phyloP scores from a whole-genome alignment of 2,329 filamentous ascomycete genomes.

The Aspergillus fijiensis region DNA sequence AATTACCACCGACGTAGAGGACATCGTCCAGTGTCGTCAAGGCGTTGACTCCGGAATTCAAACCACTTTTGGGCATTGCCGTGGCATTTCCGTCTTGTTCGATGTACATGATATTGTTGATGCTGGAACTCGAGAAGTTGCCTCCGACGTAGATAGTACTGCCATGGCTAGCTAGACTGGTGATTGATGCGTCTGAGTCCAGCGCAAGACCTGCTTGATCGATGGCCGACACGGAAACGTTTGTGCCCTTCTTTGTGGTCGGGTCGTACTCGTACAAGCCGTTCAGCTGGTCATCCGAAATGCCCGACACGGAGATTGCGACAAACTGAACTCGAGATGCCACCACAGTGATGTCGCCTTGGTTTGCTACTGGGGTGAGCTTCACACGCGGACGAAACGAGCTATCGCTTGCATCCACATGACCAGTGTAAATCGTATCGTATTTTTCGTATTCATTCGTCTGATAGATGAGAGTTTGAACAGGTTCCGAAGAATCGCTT shows the following conservation, averaged over 20 bases:
- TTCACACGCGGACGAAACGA: conserved; percentile 80
- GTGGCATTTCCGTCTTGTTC: conserved; percentile 58
- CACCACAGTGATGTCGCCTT: conserved; percentile 71
- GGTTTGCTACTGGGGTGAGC: conserved; percentile 64
- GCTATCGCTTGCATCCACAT: conserved; percentile 70
- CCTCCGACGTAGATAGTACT: conserved; percentile 75
- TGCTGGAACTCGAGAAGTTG: conserved; percentile 70
- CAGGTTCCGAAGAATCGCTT: conserved; percentile 45
- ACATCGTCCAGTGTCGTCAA: conserved; percentile 65
- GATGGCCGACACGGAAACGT: conserved; percentile 71
- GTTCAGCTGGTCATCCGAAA: conserved; percentile 75
- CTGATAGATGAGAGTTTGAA: conserved; percentile 70
- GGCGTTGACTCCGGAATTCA: conserved; percentile 75
- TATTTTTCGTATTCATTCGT: conserved; percentile 98
- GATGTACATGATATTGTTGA: conserved; percentile 76
- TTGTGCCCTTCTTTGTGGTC: conserved; percentile 53
- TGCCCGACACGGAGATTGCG: conserved; percentile 57
- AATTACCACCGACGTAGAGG: conserved; percentile 82
- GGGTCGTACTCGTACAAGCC: conserved; percentile 89
- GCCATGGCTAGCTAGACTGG: conserved; percentile 63
- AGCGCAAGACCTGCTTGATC: conserved; percentile 74
- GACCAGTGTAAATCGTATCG: conserved; percentile 84
- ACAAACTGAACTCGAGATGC: conserved; percentile 83
- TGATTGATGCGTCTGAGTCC: conserved; percentile 65
- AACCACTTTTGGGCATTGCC: conserved; percentile 65